Conservation (phyloP, 2,329 filamentous ascomycete genomes). For the Trichophyton simii region DNA sequence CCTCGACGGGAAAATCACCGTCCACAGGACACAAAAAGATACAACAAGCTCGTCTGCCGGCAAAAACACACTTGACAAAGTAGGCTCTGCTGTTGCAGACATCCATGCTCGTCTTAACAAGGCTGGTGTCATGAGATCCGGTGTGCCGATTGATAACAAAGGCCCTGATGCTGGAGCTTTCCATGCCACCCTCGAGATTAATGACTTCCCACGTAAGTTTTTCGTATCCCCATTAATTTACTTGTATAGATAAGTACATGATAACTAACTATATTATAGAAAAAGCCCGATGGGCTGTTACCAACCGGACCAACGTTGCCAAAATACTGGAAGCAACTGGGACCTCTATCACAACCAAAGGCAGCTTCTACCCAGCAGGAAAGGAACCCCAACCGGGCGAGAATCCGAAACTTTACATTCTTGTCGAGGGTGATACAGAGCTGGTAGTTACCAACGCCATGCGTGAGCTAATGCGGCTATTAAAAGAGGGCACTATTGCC, state of each 20-base stretch:
- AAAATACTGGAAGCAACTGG: slow-evolving; percentile 94
- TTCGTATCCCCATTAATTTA: background rate
- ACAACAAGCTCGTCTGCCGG: slow-evolving; percentile 28
- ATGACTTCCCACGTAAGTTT: slow-evolving; percentile 73
- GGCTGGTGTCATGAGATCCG: slow-evolving; percentile 76
- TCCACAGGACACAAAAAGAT: slow-evolving; percentile 55
- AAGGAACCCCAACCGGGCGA: slow-evolving; percentile 65
- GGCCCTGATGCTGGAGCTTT: slow-evolving; percentile 92
- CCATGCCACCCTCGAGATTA: slow-evolving; percentile 96
- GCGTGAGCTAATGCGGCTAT: slow-evolving; percentile 71
- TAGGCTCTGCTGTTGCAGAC: slow-evolving; percentile 75
- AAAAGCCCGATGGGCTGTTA: slow-evolving; percentile 96
- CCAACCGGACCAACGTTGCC: slow-evolving; percentile 93
- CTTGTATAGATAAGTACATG: background rate
- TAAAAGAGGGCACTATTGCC: slow-evolving; percentile 82
- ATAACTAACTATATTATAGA: slow-evolving; percentile 34
- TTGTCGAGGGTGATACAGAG: slow-evolving; percentile 95
- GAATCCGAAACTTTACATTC: slow-evolving; percentile 90
- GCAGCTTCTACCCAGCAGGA: slow-evolving; percentile 71
- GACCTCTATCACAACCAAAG: slow-evolving; percentile 94
- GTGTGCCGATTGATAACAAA: slow-evolving; percentile 95
- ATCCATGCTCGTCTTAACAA: slow-evolving; percentile 86
- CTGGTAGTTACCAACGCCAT: slow-evolving; percentile 82
- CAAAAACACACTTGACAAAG: slow-evolving; percentile 68
- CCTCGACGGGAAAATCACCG: slow-evolving; percentile 57